phyloP scores from a whole-genome alignment of 768 basidiomycete genomes.

The Brasilioporus rufonigricans region DNA sequence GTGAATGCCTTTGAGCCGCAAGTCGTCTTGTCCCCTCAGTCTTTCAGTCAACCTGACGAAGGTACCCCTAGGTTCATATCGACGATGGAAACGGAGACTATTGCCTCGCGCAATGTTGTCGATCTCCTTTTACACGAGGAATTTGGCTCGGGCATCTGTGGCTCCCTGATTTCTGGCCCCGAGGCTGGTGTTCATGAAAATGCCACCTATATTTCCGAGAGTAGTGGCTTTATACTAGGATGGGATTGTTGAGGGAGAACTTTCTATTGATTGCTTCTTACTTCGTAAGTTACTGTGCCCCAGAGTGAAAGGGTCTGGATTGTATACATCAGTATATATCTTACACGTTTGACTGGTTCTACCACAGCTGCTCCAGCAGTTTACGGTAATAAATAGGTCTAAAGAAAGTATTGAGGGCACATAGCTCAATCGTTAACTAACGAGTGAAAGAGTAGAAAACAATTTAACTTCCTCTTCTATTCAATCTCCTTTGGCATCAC shows the following conservation, averaged over 20 bases:
- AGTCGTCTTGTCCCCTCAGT: conserved; percentile 29
- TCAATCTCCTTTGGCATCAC: not conserved
- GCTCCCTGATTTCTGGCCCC: conserved; percentile 34
- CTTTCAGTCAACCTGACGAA: conserved; percentile 1
- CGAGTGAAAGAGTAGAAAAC: not conserved
- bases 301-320: not conserved
- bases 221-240: conserved; percentile 56
- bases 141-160: conserved; percentile 71
- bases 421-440: not conserved
- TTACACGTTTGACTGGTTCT: not conserved
- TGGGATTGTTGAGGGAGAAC: conserved; percentile 63
- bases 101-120: conserved; percentile 80
- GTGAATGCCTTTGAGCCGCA: conserved; percentile 91
- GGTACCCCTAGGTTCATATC: conserved; percentile 60
- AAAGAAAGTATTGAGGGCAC: not conserved
- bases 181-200: conserved; percentile 16
- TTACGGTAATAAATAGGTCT: not conserved
- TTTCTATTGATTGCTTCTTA: not conserved
- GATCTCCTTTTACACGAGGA: conserved; percentile 74
- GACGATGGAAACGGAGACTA: conserved; percentile 93
- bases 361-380: not conserved
- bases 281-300: not conserved
- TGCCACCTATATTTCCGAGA: conserved; percentile 7
- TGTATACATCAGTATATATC: not conserved
- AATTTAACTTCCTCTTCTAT: not conserved